A percentile compares a stretch with the other conserved stretches of the same genome.
Conservation (phyloP, 1,139 yeast species). For the Zygotorulaspora mrakii region DNA sequence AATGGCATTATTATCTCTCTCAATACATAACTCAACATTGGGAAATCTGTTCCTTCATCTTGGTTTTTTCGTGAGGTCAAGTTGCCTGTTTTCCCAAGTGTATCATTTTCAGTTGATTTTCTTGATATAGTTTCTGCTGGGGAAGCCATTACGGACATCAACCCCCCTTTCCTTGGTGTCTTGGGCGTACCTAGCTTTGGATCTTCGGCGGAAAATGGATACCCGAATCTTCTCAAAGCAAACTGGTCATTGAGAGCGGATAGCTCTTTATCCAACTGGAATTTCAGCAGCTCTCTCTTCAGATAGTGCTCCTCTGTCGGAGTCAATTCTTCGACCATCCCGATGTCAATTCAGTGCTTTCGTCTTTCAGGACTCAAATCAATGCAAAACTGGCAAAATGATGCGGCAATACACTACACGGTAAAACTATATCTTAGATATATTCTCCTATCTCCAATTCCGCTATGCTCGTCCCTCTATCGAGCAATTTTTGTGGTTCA, state of each 20-base stretch:
- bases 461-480: no score
- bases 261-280: slow-evolving; percentile 61
- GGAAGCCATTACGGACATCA: slow-evolving; percentile 11
- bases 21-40: slow-evolving; percentile 65
- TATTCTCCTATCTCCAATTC: no score
- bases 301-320: slow-evolving; percentile 77
- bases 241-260: slow-evolving; percentile 52
- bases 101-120: slow-evolving; percentile 4
- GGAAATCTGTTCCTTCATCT: slow-evolving; percentile 43
- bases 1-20: slow-evolving; percentile 58
- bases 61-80: no score
- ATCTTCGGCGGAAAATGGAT: slow-evolving; percentile 54
- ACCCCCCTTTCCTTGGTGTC: slow-evolving; percentile 9
- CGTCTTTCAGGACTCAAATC: no score
- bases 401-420: no score
- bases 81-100: slow-evolving; percentile 3
- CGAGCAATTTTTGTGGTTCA: no score
- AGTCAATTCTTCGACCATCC: slow-evolving; percentile 33
- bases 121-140: slow-evolving; percentile 1
- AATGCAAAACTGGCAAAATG: no score
- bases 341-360: no score
- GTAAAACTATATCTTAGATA: no score
- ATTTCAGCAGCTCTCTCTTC: slow-evolving; percentile 69
- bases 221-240: slow-evolving; percentile 65
- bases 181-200: slow-evolving; percentile 21